Evolutionary conservation across 2,329 filamentous ascomycete genomes (phyloP), one percentile per base, ranked within the genome.

Genomic region (Botrytis pseudocinerea): DNA sequence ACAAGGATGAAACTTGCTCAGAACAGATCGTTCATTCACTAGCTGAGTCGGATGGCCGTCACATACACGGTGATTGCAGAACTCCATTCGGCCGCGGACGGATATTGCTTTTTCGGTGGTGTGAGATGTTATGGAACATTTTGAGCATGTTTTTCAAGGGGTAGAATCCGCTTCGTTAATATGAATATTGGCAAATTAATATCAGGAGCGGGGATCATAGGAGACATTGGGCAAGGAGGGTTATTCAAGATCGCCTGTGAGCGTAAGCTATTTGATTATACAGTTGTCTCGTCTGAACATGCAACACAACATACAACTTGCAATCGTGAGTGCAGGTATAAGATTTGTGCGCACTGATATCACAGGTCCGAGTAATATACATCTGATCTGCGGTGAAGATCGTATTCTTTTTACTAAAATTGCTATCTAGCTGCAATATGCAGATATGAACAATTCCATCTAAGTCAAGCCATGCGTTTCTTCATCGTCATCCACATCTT

Each of bases 1-100:
- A 68, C 70, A 68, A 72, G 48, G 48, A 68, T 68, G 51, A 72
- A 72, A 72, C 70, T 60, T 72, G 70, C 70, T 72, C 70, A 72
- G 51, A 60, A 72, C 70, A 72, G 62, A 68, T 68, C 51, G 42
- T 40, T 40, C 20, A 59, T 42, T n/a, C 20, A 57, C 6, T 44
- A 16, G 59, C 32, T 38, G 51, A 57, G 48, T 54, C 51, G 51
- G n/a, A 25, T n/a, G 51, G n/a, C n/a, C 51, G 28, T 57, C n/a
- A 28, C 51, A 57, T n/a, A 57, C n/a, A 57, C n/a, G 51, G 59
- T 3, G 40, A 42, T 63, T 28, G 28, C 32, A 35, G 25, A n/a
- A n/a, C n/a, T 3, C 14, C 14, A 28, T 38, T n/a, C 3, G 22
- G 16, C 16, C 22, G 14, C 59, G 59, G 54, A 20, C 28, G 18